phyloP scores from a whole-genome alignment of 768 basidiomycete species.

The Podaxis sp. region DNA sequence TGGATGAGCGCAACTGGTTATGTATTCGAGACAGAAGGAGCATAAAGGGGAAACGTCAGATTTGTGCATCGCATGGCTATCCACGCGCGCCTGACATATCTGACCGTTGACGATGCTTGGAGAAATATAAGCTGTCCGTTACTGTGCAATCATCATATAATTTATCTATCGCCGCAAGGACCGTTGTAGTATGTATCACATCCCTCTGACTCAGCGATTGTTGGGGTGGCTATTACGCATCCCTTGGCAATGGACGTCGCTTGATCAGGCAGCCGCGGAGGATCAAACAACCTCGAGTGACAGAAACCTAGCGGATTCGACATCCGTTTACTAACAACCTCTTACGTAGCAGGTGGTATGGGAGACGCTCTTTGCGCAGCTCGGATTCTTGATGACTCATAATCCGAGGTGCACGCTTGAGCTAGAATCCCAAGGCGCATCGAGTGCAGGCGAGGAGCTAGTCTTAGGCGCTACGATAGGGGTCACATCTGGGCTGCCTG shows the following conservation, averaged over 20 bases:
- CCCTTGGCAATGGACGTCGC: not conserved
- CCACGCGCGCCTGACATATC: not conserved
- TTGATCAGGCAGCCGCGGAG: conserved; percentile 3
- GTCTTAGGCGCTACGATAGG: not conserved
- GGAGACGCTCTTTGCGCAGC: not conserved
- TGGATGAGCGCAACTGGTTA: not conserved
- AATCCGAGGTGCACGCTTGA: conserved; percentile 3
- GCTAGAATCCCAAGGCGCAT: not conserved
- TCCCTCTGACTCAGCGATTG: too few species aligned
- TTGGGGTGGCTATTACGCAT: too few species aligned
- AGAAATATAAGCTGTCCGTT: not conserved
- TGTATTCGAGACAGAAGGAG: not conserved
- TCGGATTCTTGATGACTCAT: conserved; percentile 12
- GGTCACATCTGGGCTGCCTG: not conserved
- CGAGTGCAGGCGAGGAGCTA: not conserved
- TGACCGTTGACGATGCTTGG: not conserved
- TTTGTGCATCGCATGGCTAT: not conserved
- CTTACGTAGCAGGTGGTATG: conserved; percentile 8
- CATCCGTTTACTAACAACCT: not conserved
- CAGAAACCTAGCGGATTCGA: not conserved
- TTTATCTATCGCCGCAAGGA: too few species aligned
- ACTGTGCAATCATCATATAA: not conserved
- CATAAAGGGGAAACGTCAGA: not conserved
- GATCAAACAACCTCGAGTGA: not conserved
- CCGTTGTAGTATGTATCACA: too few species aligned